phyloP scores from a whole-genome alignment of 345 rosid genomes.

The Eucalyptus microcorys region DNA sequence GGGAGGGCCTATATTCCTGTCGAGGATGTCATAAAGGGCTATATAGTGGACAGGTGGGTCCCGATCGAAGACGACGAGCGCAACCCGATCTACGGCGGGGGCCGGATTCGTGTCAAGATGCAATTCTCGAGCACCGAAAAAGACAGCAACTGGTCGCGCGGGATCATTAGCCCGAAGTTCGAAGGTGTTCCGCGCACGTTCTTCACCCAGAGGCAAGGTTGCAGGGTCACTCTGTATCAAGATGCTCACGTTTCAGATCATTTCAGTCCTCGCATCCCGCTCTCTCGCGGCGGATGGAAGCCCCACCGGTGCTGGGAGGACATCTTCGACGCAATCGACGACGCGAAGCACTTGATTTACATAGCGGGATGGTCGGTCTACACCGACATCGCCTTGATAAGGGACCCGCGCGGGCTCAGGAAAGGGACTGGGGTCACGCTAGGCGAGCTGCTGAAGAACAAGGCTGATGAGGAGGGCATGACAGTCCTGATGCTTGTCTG shows the following conservation, averaged over 20 bases:
- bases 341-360: conserved; percentile 57
- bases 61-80: conserved; percentile 22
- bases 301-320: conserved; percentile 76
- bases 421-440: conserved; percentile 14
- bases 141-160: conserved; percentile 48
- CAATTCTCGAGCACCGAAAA: conserved; percentile 14
- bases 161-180: conserved; percentile 14
- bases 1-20: conserved; percentile 71
- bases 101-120: conserved; percentile 34
- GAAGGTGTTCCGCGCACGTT: conserved; percentile 43
- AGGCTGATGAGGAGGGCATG: conserved; percentile 46
- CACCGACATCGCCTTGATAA: conserved; percentile 32
- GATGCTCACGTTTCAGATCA: conserved; percentile 50
- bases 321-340: conserved; percentile 44
- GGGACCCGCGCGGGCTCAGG: conserved; percentile 19
- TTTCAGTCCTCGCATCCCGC: conserved; percentile 7
- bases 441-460: conserved; percentile 47
- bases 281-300: conserved; percentile 4
- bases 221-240: conserved; percentile 67
- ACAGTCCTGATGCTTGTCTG: conserved; percentile 63
- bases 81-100: conserved; percentile 23
- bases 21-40: conserved; percentile 27
- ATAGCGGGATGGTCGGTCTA: conserved; percentile 78
- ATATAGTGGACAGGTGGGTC: conserved; percentile 17
- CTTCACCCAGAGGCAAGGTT: conserved; percentile 50